Conservation (phyloP, 768 basidiomycete species). For the Leccinum uliginosum region DNA sequence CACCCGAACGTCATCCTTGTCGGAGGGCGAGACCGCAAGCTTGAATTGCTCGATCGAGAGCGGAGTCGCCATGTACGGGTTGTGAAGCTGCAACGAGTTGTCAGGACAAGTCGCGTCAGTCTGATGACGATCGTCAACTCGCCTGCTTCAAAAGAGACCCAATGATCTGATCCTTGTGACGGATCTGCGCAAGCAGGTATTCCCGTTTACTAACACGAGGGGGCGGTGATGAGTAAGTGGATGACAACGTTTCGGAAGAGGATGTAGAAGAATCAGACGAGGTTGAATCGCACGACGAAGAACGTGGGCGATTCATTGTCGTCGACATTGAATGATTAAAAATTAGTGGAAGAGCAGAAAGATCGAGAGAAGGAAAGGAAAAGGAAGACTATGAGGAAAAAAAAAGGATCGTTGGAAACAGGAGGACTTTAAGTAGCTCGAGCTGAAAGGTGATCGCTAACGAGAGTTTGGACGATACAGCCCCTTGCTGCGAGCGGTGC, state of each 20-base stretch:
- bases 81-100: slow-evolving; percentile 44
- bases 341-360: neutral
- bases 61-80: slow-evolving; percentile 76
- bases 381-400: neutral
- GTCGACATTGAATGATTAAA: neutral
- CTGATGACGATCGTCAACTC: slow-evolving; percentile 6
- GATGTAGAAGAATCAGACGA: slow-evolving; percentile 26
- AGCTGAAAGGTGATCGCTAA: neutral
- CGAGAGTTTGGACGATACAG: slow-evolving; percentile 1
- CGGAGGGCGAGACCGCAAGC: slow-evolving; percentile 72
- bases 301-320: slow-evolving; percentile 18
- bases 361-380: neutral
- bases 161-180: slow-evolving; percentile 85
- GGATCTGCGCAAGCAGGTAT: slow-evolving; percentile 78
- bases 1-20: slow-evolving; percentile 62
- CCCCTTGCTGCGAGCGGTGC: slow-evolving; percentile 13
- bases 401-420: neutral
- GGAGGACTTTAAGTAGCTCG: slow-evolving; percentile 21
- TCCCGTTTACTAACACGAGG: slow-evolving; percentile 67
- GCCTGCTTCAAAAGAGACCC: slow-evolving; percentile 83
- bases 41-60: slow-evolving; percentile 76
- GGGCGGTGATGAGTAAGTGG: slow-evolving; percentile 26
- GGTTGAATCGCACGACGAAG: slow-evolving; percentile 15
- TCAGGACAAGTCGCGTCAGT: neutral
- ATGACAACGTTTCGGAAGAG: slow-evolving; percentile 37